Evolutionary conservation across 495 filamentous ascomycete genomes (phyloP).

Genomic region (Tuber magnatum): DNA sequence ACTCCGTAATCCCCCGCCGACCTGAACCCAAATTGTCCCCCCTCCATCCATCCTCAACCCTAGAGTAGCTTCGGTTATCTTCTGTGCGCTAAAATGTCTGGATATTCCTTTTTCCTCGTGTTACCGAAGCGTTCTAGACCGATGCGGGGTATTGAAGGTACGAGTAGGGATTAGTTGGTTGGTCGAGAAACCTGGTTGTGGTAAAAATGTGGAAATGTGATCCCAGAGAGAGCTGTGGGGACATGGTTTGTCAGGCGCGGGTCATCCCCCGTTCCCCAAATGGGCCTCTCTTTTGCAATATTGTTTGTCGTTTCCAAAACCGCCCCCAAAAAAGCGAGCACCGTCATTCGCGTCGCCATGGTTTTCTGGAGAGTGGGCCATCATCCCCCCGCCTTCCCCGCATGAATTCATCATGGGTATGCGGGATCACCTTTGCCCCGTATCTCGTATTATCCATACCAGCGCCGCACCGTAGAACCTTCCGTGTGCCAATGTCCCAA

Average conservation of each 20-base stretch:
- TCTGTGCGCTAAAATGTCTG: background rate
- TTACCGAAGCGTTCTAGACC: conserved; percentile 3
- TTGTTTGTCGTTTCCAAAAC: background rate
- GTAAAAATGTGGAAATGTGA: background rate
- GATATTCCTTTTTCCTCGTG: background rate
- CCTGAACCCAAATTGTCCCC: background rate
- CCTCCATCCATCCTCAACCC: background rate
- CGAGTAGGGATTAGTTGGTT: background rate
- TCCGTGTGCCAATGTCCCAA: background rate
- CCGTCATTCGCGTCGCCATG: background rate
- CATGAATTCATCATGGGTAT: background rate
- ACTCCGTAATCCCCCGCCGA: background rate
- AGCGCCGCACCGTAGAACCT: background rate
- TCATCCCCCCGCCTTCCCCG: background rate
- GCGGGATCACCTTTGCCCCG: background rate
- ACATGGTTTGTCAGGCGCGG: background rate
- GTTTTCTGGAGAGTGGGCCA: background rate
- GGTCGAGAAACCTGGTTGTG: background rate
- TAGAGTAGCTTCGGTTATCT: background rate
- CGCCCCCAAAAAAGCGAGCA: too few relatives aligned
- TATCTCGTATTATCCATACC: background rate
- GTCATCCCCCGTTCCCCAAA: background rate
- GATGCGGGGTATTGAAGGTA: background rate
- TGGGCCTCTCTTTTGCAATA: background rate
- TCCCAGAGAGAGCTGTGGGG: background rate